Evolutionary conservation across 345 rosid genomes (phyloP).

Genomic region (Carallia pectinifolia): DNA sequence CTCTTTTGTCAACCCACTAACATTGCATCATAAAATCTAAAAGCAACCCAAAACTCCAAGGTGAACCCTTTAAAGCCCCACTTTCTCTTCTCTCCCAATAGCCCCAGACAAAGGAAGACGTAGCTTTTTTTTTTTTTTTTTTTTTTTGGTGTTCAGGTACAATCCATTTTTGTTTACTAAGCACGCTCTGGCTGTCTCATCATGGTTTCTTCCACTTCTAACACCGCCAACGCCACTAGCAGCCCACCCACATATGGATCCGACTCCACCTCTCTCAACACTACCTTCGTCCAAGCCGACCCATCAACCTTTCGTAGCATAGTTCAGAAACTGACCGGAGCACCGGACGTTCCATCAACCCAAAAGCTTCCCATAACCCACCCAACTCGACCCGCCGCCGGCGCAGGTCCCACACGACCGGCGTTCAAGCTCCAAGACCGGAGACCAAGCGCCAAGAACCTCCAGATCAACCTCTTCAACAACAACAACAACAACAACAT

Average conservation of each 20-base stretch:
- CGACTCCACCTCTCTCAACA: slow-evolving; percentile 54
- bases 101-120: slow-evolving; percentile 10
- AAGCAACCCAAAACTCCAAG: not conserved
- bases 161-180: not conserved
- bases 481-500: slow-evolving; percentile 11
- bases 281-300: slow-evolving; percentile 86
- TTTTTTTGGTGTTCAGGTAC: not conserved
- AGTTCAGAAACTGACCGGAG: slow-evolving; percentile 87
- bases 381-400: slow-evolving; percentile 23
- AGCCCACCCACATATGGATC: slow-evolving; percentile 34
- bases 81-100: not conserved
- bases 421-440: slow-evolving; percentile 87
- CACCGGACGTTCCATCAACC: slow-evolving; percentile 44
- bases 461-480: slow-evolving; percentile 56
- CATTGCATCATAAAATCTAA: not conserved
- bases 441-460: slow-evolving; percentile 59
- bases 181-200: slow-evolving; percentile 1
- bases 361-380: slow-evolving; percentile 52
- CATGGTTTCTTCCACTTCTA: slow-evolving; percentile 24
- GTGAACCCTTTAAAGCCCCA: not conserved
- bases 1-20: not conserved
- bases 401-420: slow-evolving; percentile 38
- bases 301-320: slow-evolving; percentile 77
- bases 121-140: not conserved
- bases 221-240: not conserved